A percentile compares a stretch with the other conserved stretches of the same genome.
These are phyloP conservation scores for Citeromyces matritensis DNA, from an alignment of 805 yeast species.

Conservation along the genomic window DNA sequence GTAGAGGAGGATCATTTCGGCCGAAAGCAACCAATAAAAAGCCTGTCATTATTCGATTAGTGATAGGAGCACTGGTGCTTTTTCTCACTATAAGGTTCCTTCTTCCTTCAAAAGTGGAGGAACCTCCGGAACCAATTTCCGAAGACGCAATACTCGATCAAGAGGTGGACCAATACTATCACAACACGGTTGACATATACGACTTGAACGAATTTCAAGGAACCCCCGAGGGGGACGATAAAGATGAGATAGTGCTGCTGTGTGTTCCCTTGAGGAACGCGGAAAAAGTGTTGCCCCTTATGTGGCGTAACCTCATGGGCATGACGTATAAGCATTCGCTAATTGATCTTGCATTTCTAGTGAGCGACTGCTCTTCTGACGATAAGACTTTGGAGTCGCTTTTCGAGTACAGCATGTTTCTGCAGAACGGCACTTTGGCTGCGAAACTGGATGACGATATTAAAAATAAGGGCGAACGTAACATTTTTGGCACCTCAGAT, in stretches of 20 bases:
- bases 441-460: constrained; percentile 24
- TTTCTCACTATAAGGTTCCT: no score
- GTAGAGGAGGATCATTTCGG: no score
- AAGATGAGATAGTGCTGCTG: constrained; percentile 51
- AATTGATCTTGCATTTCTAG: constrained; percentile 69
- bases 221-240: constrained; percentile 25
- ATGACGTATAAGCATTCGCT: constrained; percentile 70
- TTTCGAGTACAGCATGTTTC: constrained; percentile 45
- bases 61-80: no score
- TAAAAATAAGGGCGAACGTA: constrained; percentile 11
- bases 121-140: constrained; percentile 1
- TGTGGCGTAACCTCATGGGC: constrained; percentile 77
- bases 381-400: constrained; percentile 55
- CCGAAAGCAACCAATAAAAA: no score
- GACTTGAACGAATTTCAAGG: constrained; percentile 50
- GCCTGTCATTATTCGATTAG: no score
- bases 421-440: constrained; percentile 58
- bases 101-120: no score
- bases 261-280: constrained; percentile 74
- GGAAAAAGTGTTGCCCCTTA: constrained; percentile 59
- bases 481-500: constrained; percentile 29
- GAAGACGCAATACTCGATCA: no score
- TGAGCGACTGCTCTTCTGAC: constrained; percentile 59
- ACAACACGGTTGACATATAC: constrained; percentile 30
- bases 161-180: neutral